A percentile compares a stretch with the other conserved stretches of the same genome.
phyloP scores from a whole-genome alignment of 495 filamentous ascomycete species.

The Evansstolkia leycettana region DNA sequence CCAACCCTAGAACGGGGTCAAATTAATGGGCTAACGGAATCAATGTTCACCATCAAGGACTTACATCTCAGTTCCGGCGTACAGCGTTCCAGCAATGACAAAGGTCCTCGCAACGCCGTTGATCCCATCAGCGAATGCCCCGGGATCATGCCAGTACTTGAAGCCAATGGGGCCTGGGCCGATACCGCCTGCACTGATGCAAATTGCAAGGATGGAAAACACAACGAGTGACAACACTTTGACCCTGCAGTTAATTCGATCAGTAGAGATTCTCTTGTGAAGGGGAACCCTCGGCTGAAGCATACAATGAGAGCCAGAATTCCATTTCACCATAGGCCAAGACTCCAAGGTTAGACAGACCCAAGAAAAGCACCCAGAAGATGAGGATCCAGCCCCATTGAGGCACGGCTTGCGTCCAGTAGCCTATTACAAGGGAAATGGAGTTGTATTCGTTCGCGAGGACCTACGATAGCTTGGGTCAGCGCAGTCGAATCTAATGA shows the following conservation, averaged over 20 bases:
- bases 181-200: slow-evolving; percentile 51
- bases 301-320: slow-evolving; percentile 29
- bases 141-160: slow-evolving; percentile 52
- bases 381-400: slow-evolving; percentile 51
- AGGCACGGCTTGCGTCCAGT: slow-evolving; percentile 30
- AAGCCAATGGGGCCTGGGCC: slow-evolving; percentile 47
- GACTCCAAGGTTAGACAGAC: slow-evolving; percentile 39
- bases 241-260: slow-evolving; percentile 12
- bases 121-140: slow-evolving; percentile 31
- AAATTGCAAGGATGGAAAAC: slow-evolving; percentile 56
- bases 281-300: background rate
- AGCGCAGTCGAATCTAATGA: background rate
- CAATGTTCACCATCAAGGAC: background rate
- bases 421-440: slow-evolving; percentile 30
- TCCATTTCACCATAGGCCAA: slow-evolving; percentile 56
- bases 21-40: too few species aligned
- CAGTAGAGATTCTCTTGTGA: too few species aligned
- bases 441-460: slow-evolving; percentile 41
- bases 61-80: slow-evolving; percentile 58
- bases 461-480: slow-evolving; percentile 10
- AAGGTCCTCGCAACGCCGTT: slow-evolving; percentile 41
- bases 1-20: slow-evolving; percentile 33
- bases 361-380: slow-evolving; percentile 43
- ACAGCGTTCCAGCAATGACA: slow-evolving; percentile 61
- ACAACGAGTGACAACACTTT: slow-evolving; percentile 45